These are phyloP conservation scores for Irpex lacteus DNA, from an alignment of 1,284 basidiomycete genomes.

Conservation along the genomic window DNA sequence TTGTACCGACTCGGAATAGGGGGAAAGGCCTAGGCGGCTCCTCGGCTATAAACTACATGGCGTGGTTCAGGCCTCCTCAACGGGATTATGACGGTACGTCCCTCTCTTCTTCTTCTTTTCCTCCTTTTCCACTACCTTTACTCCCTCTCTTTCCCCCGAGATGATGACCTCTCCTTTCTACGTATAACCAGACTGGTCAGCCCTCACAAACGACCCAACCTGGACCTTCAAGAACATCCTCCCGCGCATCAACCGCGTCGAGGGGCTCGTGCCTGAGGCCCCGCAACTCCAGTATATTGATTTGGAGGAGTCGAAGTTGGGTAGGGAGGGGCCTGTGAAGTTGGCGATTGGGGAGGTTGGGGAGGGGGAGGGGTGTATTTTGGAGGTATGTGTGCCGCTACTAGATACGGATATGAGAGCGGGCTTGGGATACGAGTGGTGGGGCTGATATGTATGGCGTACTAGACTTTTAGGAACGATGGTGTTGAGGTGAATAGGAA, in stretches of 20 bases:
- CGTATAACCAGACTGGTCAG: not conserved
- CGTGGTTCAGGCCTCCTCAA: not conserved
- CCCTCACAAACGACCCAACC: constrained; percentile 2
- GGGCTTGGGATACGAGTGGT: too few relatives aligned
- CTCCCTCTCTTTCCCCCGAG: too few relatives aligned
- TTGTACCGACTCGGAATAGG: not conserved
- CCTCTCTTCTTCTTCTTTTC: not conserved
- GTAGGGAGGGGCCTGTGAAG: not conserved
- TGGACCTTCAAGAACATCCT: constrained; percentile 11
- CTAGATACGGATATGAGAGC: too few relatives aligned
- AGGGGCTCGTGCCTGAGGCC: not conserved
- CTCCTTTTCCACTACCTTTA: not conserved
- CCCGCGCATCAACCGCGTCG: not conserved
- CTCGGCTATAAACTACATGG: constrained; percentile 4
- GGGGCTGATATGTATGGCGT: too few relatives aligned
- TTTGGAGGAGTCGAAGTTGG: not conserved
- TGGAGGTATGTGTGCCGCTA: too few relatives aligned
- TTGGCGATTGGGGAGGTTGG: not conserved
- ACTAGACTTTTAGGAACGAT: too few relatives aligned
- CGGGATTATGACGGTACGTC: constrained; percentile 3
- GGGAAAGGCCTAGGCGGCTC: constrained; percentile 8
- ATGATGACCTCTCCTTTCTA: too few relatives aligned
- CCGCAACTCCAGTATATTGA: not conserved
- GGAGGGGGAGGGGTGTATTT: too few relatives aligned
- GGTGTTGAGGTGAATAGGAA: not conserved